Conservation (phyloP, 2,329 filamentous ascomycete genomes). For the Aureobasidium uvarum region DNA sequence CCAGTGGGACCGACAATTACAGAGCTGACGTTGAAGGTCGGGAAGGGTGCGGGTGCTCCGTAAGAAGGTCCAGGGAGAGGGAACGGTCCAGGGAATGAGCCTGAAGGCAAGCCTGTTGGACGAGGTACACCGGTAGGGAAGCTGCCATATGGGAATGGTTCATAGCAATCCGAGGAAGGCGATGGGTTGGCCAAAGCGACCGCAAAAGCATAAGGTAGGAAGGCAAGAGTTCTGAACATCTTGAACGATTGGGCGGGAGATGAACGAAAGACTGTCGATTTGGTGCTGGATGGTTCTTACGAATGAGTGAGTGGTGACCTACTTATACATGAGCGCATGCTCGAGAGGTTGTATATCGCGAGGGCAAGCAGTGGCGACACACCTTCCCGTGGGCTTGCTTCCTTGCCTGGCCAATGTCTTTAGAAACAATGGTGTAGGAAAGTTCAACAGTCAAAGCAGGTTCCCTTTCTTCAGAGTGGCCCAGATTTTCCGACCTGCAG, state of each 20-base stretch:
- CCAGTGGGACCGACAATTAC: constrained; percentile 9
- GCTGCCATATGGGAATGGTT: constrained; percentile 8
- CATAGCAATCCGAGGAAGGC: constrained; percentile 21
- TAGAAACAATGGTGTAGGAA: neutral
- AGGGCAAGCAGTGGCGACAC: constrained; percentile 10
- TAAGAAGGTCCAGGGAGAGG: constrained; percentile 11
- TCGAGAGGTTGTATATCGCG: neutral
- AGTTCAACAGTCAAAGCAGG: neutral
- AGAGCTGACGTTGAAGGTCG: constrained; percentile 15
- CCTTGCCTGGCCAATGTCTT: constrained; percentile 16
- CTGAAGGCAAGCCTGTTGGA: constrained; percentile 1
- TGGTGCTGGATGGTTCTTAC: neutral
- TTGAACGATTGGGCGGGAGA: constrained; percentile 10
- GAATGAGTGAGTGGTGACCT: neutral
- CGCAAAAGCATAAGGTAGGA: constrained; percentile 4
- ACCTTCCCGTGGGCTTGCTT: neutral
- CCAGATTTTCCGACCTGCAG: constrained; percentile 6
- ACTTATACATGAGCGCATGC: constrained; percentile 11
- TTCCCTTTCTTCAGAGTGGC: constrained; percentile 11
- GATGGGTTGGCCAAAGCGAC: constrained; percentile 4
- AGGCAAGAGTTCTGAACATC: constrained; percentile 10
- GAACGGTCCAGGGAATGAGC: neutral
- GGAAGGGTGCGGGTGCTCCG: constrained; percentile 20
- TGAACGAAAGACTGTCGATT: constrained; percentile 9
- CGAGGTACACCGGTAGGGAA: constrained; percentile 13